Base-by-base conservation (phyloP, 495 filamentous ascomycete genomes). In the Penicillium pulvis region DNA sequence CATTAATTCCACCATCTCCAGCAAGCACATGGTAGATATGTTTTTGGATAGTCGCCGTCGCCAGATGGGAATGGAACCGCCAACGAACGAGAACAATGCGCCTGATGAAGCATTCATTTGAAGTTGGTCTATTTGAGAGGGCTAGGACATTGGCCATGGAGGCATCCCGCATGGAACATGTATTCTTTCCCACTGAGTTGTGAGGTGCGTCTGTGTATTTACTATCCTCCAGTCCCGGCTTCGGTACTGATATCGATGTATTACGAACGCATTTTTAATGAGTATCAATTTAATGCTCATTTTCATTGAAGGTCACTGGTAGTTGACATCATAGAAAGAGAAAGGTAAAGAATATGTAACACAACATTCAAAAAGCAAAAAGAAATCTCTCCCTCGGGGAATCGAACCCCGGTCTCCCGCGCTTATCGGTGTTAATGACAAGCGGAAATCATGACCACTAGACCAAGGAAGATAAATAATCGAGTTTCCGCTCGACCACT, bases 1-100 rank as follows among this genome's bases (percentile, higher is more conserved):
- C 16, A 31, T 58, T 28, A 65, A 65, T 35, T 62, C 70, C 1
- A 65, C 71, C 0, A 70, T 83, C 16, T 81, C 81, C 26, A 82
- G 79, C 63, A 80, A 82, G 62, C 75, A 68, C 55, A 85, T 87
- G 81, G 83, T 87, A 23, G 83, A 87, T 52, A 57, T 81, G 57
- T 87, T 86, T 62, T 65, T 88, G 63, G 79, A 77, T 46, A 84
- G 79, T 56, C 75, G 83, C 28, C 77, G 82, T 1, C 78, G 58
- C 47, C 77, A 75, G 36, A 77, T 76, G 55, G 74, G 65, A 12
- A 39, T 54, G 24, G 67, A 28, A 28, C 51, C 2, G 46, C 24
- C 31, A 24, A 33, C 11, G 10, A 24, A 39, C 9, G 30, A 24
- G 31, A 30, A 30, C 16, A 24, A 23, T n/a, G 28, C 19, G n/a